phyloP scores from a whole-genome alignment of 108 stramenopile species.

The Schizochytrium sp. region DNA sequence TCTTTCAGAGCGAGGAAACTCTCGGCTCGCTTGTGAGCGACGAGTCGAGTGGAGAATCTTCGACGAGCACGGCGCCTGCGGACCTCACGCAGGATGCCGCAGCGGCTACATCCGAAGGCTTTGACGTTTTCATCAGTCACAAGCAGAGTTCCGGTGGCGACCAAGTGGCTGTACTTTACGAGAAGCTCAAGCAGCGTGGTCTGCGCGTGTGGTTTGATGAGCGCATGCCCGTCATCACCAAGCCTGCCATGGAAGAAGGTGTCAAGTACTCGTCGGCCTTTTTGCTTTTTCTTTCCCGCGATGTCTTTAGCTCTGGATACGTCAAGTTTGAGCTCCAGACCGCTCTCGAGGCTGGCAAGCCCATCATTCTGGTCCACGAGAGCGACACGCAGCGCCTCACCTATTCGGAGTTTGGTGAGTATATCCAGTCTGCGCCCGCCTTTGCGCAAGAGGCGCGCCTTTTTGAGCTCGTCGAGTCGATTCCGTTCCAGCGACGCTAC shows the following conservation, averaged over 20 bases:
- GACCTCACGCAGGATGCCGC: too few species aligned
- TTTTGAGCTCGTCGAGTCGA: neutral
- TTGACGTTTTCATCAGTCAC: conserved; percentile 7
- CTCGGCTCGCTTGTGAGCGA: neutral
- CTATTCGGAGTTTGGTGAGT: neutral
- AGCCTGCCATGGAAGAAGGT: neutral
- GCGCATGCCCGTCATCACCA: neutral
- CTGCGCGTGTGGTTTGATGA: neutral
- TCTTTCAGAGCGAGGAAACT: neutral
- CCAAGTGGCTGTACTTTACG: neutral
- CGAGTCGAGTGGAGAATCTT: neutral
- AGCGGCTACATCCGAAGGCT: neutral
- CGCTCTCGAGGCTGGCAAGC: neutral
- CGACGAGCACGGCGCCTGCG: too few species aligned
- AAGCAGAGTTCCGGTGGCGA: neutral
- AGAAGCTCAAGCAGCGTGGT: neutral
- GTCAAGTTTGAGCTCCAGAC: conserved; percentile 1
- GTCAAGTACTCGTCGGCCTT: neutral
- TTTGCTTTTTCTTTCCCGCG: neutral
- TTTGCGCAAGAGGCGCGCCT: neutral
- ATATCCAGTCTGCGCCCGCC: neutral
- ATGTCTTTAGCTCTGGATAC: neutral
- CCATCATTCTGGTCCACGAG: neutral
- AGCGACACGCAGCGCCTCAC: neutral
- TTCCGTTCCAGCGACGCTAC: neutral